Percentiles rank a stretch among this genome's conserved stretches.
phyloP scores from a whole-genome alignment of 2,329 filamentous ascomycete species.

The Aureobasidium sp. region DNA sequence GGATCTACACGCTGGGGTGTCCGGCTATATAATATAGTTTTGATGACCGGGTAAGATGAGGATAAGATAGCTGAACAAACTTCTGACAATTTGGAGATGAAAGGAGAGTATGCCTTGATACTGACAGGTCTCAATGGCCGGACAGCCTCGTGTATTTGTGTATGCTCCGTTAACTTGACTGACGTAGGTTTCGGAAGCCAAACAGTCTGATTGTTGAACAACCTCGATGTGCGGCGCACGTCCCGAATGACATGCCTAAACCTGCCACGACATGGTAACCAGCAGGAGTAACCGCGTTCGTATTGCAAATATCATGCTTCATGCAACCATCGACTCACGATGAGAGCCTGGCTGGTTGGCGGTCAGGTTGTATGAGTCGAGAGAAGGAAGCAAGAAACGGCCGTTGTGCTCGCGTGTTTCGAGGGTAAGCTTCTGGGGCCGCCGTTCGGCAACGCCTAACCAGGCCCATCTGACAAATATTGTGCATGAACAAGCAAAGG shows the following conservation, averaged over 20 bases:
- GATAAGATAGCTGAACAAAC: not conserved
- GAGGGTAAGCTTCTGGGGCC: not conserved
- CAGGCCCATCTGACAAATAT: constrained; percentile 7
- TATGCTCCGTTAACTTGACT: not conserved
- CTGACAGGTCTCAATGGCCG: not conserved
- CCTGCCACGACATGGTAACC: not conserved
- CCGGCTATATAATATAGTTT: not conserved
- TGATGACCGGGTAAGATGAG: not conserved
- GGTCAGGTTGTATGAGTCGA: not conserved
- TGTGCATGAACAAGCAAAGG: constrained; percentile 3
- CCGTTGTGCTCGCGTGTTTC: constrained; percentile 2
- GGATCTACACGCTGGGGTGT: not conserved
- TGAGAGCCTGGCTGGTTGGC: not conserved
- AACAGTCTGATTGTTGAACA: not conserved
- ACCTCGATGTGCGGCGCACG: not conserved
- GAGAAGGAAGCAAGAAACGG: not conserved
- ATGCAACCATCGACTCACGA: not conserved
- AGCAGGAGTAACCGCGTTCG: not conserved
- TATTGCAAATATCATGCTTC: not conserved
- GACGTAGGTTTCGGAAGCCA: constrained; percentile 4
- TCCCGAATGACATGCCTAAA: not conserved
- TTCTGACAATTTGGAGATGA: not conserved
- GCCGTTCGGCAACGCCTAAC: not conserved
- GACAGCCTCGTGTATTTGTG: constrained; percentile 7
- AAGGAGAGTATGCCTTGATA: not conserved